Percentiles rank a stretch among this genome's conserved stretches.
Evolutionary conservation across 2,329 filamentous ascomycete genomes (phyloP).

Genomic region (Epichloe typhina): DNA sequence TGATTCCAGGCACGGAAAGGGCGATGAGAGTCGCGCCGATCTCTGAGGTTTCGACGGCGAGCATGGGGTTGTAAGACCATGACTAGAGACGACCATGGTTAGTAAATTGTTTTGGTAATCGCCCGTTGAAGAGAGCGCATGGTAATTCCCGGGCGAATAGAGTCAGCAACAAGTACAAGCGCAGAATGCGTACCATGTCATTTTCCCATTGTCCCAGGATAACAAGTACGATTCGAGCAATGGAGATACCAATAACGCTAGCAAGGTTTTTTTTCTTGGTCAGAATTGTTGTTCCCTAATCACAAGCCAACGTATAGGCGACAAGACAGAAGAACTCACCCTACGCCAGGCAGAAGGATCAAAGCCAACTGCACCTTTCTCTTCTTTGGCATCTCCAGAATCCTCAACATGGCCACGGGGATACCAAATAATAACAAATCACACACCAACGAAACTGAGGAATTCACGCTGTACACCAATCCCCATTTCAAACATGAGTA

Average conservation of each 20-base stretch:
- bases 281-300: neutral
- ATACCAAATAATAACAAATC: constrained; percentile 38
- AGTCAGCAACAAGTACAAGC: neutral
- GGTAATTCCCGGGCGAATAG: too few species aligned
- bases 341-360: constrained; percentile 35
- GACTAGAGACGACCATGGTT: constrained; percentile 13
- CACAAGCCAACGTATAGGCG: neutral
- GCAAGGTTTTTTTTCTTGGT: neutral
- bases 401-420: constrained; percentile 32
- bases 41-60: constrained; percentile 35
- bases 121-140: too few species aligned
- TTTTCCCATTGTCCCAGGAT: constrained; percentile 31
- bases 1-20: constrained; percentile 35
- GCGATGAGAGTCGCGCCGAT: constrained; percentile 37
- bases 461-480: constrained; percentile 37
- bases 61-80: constrained; percentile 37
- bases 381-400: constrained; percentile 28
- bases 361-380: constrained; percentile 33
- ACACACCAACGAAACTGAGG: constrained; percentile 33
- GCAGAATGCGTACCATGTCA: constrained; percentile 18
- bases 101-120: too few species aligned
- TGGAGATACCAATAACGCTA: constrained; percentile 36
- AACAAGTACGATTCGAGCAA: constrained; percentile 32
- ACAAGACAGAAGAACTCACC: constrained; percentile 20
- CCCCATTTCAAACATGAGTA: constrained; percentile 37